Percentiles rank a stretch among this genome's conserved stretches.
Evolutionary conservation across 202 grass and related monocot genomes (phyloP).

Genomic region (Bolboschoenoplectus hybrid): DNA sequence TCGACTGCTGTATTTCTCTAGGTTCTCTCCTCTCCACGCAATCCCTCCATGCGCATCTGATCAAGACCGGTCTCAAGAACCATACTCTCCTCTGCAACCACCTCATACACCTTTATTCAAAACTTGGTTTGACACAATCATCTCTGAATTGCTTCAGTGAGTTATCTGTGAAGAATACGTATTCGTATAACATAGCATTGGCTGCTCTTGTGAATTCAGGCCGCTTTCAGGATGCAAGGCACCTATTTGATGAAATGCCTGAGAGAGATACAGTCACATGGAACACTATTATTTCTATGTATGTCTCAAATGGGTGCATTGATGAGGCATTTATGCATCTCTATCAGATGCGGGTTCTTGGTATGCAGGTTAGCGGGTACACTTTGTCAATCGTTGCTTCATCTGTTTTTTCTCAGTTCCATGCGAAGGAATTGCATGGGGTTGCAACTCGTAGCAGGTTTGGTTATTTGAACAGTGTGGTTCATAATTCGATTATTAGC

Average conservation of each 20-base stretch:
- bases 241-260: conserved; percentile 73
- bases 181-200: conserved; percentile 72
- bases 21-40: conserved; percentile 42
- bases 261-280: conserved; percentile 59
- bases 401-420: conserved; percentile 37
- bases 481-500: conserved; percentile 63
- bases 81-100: conserved; percentile 61
- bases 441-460: conserved; percentile 48
- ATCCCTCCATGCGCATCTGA: conserved; percentile 56
- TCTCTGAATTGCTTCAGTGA: conserved; percentile 50
- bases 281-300: conserved; percentile 70
- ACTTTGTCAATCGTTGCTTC: conserved; percentile 73
- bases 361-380: conserved; percentile 58
- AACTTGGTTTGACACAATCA: conserved; percentile 40
- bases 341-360: conserved; percentile 50
- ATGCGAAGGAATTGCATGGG: conserved; percentile 59
- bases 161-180: conserved; percentile 51
- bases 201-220: conserved; percentile 27
- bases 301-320: conserved; percentile 28
- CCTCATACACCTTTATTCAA: conserved; percentile 65
- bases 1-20: conserved; percentile 47
- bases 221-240: conserved; percentile 42
- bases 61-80: conserved; percentile 59
- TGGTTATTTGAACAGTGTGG: conserved; percentile 38
- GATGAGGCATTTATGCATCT: conserved; percentile 43